A percentile compares a stretch with the other conserved stretches of the same genome.
phyloP scores from a whole-genome alignment of 345 rosid genomes.

The Viola odorata region DNA sequence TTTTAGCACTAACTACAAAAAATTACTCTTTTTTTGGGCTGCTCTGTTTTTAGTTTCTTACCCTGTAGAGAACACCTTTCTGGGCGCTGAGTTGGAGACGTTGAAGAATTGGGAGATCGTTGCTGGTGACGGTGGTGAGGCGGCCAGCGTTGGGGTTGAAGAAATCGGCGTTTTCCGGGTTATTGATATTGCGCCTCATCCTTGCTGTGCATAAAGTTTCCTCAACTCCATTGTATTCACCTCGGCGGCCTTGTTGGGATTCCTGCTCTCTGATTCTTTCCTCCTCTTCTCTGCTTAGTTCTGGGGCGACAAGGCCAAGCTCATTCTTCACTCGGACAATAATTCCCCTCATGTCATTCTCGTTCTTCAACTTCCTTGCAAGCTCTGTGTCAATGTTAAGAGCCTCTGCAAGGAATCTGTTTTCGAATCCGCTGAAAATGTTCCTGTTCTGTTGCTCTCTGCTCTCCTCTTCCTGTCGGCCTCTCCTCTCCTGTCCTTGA shows the following conservation, averaged over 20 bases:
- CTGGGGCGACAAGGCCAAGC: constrained; percentile 12
- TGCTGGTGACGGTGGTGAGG: constrained; percentile 44
- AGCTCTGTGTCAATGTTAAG: background rate
- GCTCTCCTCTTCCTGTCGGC: no score
- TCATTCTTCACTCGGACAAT: background rate
- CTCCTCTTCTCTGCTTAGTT: constrained; percentile 1
- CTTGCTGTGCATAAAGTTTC: constrained; percentile 50
- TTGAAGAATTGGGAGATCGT: constrained; percentile 45
- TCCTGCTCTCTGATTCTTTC: background rate
- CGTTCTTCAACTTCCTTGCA: background rate
- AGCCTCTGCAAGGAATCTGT: constrained; percentile 1
- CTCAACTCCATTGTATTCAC: constrained; percentile 38
- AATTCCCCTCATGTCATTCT: background rate
- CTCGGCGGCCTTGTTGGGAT: background rate
- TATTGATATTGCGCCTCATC: constrained; percentile 36
- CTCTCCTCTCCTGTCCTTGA: background rate
- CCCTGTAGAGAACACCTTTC: constrained; percentile 42
- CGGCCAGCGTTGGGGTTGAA: constrained; percentile 60
- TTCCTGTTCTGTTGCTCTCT: background rate
- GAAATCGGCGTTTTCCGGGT: constrained; percentile 42
- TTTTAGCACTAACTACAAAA: no score
- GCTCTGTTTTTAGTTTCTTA: constrained; percentile 2
- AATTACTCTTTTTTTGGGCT: no score
- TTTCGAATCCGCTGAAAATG: background rate
- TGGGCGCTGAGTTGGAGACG: constrained; percentile 49